Conservation (phyloP, 345 rosid genomes). For the Salix koriyanagi region DNA sequence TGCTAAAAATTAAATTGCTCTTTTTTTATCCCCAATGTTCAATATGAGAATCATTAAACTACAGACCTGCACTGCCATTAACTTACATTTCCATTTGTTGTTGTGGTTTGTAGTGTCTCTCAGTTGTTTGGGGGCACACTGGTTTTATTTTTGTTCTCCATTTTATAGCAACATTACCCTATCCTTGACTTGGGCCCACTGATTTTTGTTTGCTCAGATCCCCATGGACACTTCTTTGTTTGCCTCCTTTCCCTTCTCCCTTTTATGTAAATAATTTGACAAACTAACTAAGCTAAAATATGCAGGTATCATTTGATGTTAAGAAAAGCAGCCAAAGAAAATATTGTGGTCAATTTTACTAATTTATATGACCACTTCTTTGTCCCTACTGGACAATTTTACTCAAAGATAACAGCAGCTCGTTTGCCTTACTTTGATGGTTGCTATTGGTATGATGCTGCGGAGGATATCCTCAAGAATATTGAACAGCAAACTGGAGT, state of each 20-base stretch:
- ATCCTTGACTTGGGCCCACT: not conserved
- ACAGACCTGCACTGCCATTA: no score
- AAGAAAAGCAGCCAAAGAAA: conserved; percentile 34
- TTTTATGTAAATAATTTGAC: conserved; percentile 1
- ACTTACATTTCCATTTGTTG: no score
- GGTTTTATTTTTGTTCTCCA: not conserved
- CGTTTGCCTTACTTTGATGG: conserved; percentile 61
- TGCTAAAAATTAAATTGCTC: no score
- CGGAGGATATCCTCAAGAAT: conserved; percentile 31
- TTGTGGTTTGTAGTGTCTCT: no score
- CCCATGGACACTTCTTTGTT: not conserved
- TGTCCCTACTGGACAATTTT: conserved; percentile 18
- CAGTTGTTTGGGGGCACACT: no score
- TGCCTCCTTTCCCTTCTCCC: not conserved
- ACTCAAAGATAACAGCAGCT: conserved; percentile 40
- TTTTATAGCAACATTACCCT: not conserved
- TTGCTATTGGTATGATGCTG: conserved; percentile 43
- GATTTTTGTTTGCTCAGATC: not conserved
- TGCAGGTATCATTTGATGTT: conserved; percentile 45
- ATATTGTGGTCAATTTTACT: conserved; percentile 29
- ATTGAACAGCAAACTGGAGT: conserved; percentile 24
- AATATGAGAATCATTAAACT: not conserved
- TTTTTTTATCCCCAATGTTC: no score
- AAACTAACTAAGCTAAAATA: conserved; percentile 1
- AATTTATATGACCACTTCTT: conserved; percentile 50